phyloP scores from a whole-genome alignment of 371 early-diverging fungal genomes.

The Zancudomyces culisetae region DNA sequence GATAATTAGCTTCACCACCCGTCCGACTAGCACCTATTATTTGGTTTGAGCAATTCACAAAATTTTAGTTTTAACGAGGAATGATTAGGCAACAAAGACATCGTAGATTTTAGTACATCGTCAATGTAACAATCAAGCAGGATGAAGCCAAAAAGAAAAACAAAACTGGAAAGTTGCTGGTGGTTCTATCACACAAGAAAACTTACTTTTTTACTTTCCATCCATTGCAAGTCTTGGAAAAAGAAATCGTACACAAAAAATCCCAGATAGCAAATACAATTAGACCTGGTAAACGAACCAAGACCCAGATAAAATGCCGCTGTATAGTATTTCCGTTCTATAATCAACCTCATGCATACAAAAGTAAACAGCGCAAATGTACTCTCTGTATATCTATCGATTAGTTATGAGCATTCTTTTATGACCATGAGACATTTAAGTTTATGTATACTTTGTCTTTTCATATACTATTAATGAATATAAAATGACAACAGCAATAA shows the following conservation, averaged over 20 bases:
- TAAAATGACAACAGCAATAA: too few species aligned
- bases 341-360: constrained; percentile 43
- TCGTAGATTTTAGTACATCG: too few species aligned
- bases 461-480: too few species aligned
- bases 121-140: too few species aligned
- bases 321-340: constrained; percentile 22
- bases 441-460: too few species aligned
- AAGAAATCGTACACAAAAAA: constrained; percentile 53
- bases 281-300: constrained; percentile 49
- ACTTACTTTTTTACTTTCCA: constrained; percentile 2
- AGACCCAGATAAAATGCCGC: constrained; percentile 43
- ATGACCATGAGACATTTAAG: too few species aligned
- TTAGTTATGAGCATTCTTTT: too few species aligned
- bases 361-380: constrained; percentile 65
- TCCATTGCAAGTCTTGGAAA: constrained; percentile 6
- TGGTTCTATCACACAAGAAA: not conserved
- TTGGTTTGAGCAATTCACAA: too few species aligned
- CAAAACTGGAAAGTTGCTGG: too few species aligned
- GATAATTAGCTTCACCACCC: constrained; percentile 3
- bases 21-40: not conserved
- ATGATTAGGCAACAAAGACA: too few species aligned
- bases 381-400: constrained; percentile 58
- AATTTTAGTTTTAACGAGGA: too few species aligned
- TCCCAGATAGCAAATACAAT: constrained; percentile 60
- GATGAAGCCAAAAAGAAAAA: too few species aligned